Conservation (phyloP, 139 green algal genomes). For the Chlorella sorokiniana region DNA sequence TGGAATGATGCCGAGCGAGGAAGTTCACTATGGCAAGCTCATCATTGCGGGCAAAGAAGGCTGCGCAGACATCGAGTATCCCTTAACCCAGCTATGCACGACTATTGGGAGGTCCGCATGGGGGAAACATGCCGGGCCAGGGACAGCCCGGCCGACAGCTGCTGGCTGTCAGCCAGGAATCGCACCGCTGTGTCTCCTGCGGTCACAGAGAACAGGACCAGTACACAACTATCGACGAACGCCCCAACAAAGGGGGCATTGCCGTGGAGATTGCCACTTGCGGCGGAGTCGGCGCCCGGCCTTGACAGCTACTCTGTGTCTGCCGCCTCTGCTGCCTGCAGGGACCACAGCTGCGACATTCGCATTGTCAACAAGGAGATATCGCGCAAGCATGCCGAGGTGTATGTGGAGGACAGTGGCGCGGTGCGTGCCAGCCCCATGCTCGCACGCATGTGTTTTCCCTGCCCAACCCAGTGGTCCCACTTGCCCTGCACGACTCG, state of each 20-base stretch:
- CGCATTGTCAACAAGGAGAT: slow-evolving; percentile 53
- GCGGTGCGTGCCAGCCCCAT: background rate
- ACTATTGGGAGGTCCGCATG: slow-evolving; percentile 48
- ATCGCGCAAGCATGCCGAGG: slow-evolving; percentile 48
- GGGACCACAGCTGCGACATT: slow-evolving; percentile 56
- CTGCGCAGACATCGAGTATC: slow-evolving; percentile 38
- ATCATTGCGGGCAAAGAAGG: slow-evolving; percentile 46
- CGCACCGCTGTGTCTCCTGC: too few species aligned
- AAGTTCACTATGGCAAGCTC: slow-evolving; percentile 32
- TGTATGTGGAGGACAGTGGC: slow-evolving; percentile 45
- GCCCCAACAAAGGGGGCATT: too few species aligned
- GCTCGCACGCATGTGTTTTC: background rate
- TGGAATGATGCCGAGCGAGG: background rate
- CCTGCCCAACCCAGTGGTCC: too few species aligned
- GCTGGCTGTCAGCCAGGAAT: too few species aligned
- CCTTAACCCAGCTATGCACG: slow-evolving; percentile 40
- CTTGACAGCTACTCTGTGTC: background rate
- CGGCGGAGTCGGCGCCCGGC: too few species aligned
- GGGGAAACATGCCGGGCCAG: too few species aligned
- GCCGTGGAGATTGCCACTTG: too few species aligned
- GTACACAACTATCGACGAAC: too few species aligned
- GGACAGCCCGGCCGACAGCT: too few species aligned
- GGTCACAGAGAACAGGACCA: too few species aligned
- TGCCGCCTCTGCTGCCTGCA: slow-evolving; percentile 11
- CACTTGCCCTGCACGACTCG: background rate